Conservation (phyloP, 2,329 filamentous ascomycete species). For the Parasarocladium wereldwijsianum region DNA sequence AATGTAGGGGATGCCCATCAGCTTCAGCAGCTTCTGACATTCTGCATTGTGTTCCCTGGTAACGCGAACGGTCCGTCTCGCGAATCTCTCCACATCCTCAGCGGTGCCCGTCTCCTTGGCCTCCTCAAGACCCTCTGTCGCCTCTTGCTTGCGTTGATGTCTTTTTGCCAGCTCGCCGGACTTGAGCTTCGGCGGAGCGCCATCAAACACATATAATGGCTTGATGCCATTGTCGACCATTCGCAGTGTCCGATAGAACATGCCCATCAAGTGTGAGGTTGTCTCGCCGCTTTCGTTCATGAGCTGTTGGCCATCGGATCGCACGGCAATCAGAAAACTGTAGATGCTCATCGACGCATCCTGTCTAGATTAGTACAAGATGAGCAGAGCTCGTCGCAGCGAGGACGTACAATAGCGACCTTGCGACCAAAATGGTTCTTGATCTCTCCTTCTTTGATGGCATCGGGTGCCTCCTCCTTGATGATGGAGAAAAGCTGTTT, state of each 20-base stretch:
- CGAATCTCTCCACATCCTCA: constrained; percentile 97
- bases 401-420: constrained; percentile 71
- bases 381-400: neutral
- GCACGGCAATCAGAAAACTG: constrained; percentile 94
- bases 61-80: constrained; percentile 78
- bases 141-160: constrained; percentile 87
- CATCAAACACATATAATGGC: constrained; percentile 94
- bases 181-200: constrained; percentile 92
- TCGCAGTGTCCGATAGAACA: constrained; percentile 97
- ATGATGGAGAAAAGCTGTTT: constrained; percentile 69
- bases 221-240: constrained; percentile 99
- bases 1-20: constrained; percentile 95
- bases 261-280: constrained; percentile 95
- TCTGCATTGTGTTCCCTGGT: constrained; percentile 96
- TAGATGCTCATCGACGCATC: constrained; percentile 89
- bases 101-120: constrained; percentile 95
- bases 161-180: constrained; percentile 93
- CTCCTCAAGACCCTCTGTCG: constrained; percentile 78
- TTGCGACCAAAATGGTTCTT: constrained; percentile 98
- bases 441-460: constrained; percentile 93
- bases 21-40: constrained; percentile 75
- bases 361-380: constrained; percentile 9
- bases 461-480: constrained; percentile 85
- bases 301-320: constrained; percentile 90
- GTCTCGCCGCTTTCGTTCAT: constrained; percentile 93